A percentile compares a stretch with the other conserved stretches of the same genome.
Conservation (phyloP, 805 yeast genomes). For the Candida dendrica region DNA sequence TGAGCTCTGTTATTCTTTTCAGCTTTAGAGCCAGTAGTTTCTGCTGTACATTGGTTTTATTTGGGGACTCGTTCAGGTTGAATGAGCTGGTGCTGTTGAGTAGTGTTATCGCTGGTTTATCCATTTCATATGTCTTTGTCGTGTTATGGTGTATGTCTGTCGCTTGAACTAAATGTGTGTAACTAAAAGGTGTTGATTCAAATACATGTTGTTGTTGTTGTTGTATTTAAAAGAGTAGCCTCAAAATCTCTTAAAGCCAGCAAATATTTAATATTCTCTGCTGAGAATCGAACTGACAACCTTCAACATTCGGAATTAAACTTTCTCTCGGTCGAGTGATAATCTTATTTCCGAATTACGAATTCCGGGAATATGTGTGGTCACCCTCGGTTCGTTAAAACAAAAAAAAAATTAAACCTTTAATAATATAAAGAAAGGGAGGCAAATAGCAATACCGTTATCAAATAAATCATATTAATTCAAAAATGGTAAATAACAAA, state of each 20-base stretch:
- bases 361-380: too few relatives aligned
- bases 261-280: background rate
- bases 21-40: constrained; percentile 51
- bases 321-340: background rate
- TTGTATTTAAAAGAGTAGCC: background rate
- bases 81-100: background rate
- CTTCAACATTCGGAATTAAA: too few relatives aligned
- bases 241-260: background rate
- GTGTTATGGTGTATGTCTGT: background rate
- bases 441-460: too few relatives aligned
- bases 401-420: too few relatives aligned
- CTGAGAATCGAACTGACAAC: background rate
- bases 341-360: too few relatives aligned
- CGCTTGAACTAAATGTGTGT: too few relatives aligned
- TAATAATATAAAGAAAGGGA: too few relatives aligned
- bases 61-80: background rate
- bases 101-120: background rate
- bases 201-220: too few relatives aligned
- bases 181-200: too few relatives aligned
- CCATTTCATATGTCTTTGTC: background rate
- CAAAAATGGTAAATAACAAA: too few relatives aligned
- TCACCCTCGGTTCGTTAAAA: too few relatives aligned
- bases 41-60: constrained; percentile 20
- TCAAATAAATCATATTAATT: too few relatives aligned
- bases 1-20: constrained; percentile 52